Evolutionary conservation across 148 eudicot genomes (phyloP).

Genomic region (Chenopodium quinoa): DNA sequence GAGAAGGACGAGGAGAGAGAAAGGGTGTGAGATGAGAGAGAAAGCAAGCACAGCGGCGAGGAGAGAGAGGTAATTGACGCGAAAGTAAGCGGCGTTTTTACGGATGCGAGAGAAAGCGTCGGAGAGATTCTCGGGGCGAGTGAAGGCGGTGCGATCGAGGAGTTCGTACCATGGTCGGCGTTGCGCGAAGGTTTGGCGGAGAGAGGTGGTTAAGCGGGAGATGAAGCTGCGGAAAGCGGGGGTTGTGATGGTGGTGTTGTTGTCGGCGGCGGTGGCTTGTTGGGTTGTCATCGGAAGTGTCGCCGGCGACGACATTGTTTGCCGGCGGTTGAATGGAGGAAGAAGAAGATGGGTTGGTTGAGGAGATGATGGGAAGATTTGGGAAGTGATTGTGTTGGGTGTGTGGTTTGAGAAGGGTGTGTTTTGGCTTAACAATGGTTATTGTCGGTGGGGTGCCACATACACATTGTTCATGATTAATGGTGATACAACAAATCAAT

Average conservation of each 20-base stretch:
- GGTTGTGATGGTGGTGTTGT: slow-evolving; percentile 41
- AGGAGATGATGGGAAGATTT: background rate
- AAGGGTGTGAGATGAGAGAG: slow-evolving; percentile 62
- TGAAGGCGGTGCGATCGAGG: slow-evolving; percentile 61
- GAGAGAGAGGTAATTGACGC: slow-evolving; percentile 58
- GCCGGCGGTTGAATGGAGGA: background rate
- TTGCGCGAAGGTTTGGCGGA: slow-evolving; percentile 52
- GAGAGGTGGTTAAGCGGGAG: slow-evolving; percentile 42
- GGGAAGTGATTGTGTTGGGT: background rate
- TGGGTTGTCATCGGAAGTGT: slow-evolving; percentile 48
- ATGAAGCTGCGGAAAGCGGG: slow-evolving; percentile 61
- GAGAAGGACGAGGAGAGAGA: slow-evolving; percentile 60
- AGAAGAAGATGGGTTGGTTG: background rate
- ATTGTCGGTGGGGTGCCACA: no score
- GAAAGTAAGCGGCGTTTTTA: slow-evolving; percentile 65
- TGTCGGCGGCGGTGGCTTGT: slow-evolving; percentile 8
- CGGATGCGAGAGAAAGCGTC: slow-evolving; percentile 70
- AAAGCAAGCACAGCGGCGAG: slow-evolving; percentile 47
- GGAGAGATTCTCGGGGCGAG: slow-evolving; percentile 62
- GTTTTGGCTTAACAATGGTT: no score
- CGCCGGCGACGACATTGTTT: slow-evolving; percentile 47
- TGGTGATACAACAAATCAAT: no score
- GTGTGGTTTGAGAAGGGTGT: no score
- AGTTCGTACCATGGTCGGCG: slow-evolving; percentile 82
- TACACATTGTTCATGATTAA: no score